A percentile compares a stretch with the other conserved stretches of the same genome.
Evolutionary conservation across 2,329 filamentous ascomycete genomes (phyloP).

Genomic region (Pseudogymnoascus sp.): DNA sequence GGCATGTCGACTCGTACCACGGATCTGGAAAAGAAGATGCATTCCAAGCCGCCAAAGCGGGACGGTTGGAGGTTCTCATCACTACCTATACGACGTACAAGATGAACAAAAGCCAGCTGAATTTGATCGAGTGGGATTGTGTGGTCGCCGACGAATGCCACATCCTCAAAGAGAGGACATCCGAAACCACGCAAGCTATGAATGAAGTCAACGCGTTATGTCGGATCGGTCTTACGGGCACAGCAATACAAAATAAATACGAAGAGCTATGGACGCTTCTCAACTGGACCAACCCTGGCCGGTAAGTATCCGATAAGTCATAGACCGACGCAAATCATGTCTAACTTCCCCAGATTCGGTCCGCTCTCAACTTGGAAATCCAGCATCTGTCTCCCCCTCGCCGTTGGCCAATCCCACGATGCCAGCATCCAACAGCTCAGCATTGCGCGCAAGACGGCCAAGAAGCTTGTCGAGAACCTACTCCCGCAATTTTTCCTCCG

Average conservation of each 20-base stretch:
- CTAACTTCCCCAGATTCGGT: constrained; percentile 39
- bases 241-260: constrained; percentile 96
- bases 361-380: constrained; percentile 69
- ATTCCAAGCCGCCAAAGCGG: constrained; percentile 65
- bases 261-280: constrained; percentile 94
- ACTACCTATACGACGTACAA: constrained; percentile 92
- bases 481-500: constrained; percentile 86
- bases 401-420: constrained; percentile 85
- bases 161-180: constrained; percentile 70
- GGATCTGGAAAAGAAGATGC: constrained; percentile 58
- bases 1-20: constrained; percentile 80
- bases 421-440: constrained; percentile 79
- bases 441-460: constrained; percentile 71
- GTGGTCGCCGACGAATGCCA: constrained; percentile 95
- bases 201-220: constrained; percentile 86
- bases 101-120: constrained; percentile 66
- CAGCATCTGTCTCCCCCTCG: constrained; percentile 72
- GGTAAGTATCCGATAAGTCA: constrained; percentile 28
- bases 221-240: constrained; percentile 87
- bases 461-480: constrained; percentile 78
- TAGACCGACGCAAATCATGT: constrained; percentile 34
- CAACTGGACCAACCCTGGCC: constrained; percentile 91
- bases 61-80: constrained; percentile 81
- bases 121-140: constrained; percentile 86
- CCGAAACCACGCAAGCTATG: constrained; percentile 79